phyloP scores from a whole-genome alignment of 225 moss, liverwort and hornwort species.

The Marchantia polymorpha region DNA sequence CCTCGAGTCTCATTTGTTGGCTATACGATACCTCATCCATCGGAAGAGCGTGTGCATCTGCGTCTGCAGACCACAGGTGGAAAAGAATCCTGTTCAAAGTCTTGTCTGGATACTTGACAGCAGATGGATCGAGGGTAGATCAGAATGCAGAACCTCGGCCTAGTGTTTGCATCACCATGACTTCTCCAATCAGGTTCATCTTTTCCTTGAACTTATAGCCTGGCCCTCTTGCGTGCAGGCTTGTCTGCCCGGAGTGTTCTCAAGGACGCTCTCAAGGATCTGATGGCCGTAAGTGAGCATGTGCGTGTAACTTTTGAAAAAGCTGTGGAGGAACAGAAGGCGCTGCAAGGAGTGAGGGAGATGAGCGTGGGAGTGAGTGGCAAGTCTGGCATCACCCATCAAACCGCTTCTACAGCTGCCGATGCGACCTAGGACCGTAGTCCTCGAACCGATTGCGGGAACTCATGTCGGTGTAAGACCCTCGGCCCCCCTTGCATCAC shows the following conservation, averaged over 20 bases:
- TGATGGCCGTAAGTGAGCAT: constrained; percentile 63
- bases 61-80: constrained; percentile 89
- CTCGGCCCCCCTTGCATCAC: too few relatives aligned
- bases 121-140: background rate
- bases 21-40: constrained; percentile 86
- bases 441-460: too few relatives aligned
- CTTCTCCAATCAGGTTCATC: background rate
- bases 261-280: constrained; percentile 70
- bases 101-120: background rate
- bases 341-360: constrained; percentile 57
- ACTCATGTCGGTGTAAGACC: too few relatives aligned
- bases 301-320: constrained; percentile 47
- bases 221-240: constrained; percentile 35
- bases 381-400: constrained; percentile 41
- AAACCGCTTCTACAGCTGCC: background rate
- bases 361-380: constrained; percentile 54
- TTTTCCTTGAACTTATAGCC: background rate
- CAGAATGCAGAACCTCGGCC: background rate
- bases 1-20: constrained; percentile 80
- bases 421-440: background rate
- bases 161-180: background rate
- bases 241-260: constrained; percentile 58
- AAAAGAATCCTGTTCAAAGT: background rate
- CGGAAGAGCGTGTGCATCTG: constrained; percentile 84
- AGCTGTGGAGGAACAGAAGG: constrained; percentile 61